Conservation (phyloP, 768 basidiomycete genomes). For the Dictyophora rubrovolvata region DNA sequence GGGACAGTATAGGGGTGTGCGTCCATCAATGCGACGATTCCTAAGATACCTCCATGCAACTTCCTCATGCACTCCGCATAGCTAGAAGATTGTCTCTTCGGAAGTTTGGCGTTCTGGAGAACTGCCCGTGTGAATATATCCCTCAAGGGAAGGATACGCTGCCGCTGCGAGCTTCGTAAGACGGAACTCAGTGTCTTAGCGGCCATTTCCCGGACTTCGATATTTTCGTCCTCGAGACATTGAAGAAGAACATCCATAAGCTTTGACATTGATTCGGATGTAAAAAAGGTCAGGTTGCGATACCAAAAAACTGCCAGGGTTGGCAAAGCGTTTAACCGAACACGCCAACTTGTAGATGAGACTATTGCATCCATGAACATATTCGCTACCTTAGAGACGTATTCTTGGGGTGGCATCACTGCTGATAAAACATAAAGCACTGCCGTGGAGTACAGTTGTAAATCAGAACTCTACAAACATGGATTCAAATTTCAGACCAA, state of each 20-base stretch:
- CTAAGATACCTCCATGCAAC: constrained; percentile 62
- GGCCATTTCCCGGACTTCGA: constrained; percentile 88
- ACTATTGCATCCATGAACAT: constrained; percentile 65
- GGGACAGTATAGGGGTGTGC: constrained; percentile 50
- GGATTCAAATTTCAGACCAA: background rate
- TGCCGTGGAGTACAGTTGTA: constrained; percentile 72
- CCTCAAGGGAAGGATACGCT: constrained; percentile 75
- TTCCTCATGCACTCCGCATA: constrained; percentile 66
- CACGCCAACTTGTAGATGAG: constrained; percentile 85
- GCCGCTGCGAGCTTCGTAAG: constrained; percentile 81
- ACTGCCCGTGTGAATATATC: constrained; percentile 64
- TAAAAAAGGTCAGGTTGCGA: constrained; percentile 71
- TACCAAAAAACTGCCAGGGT: constrained; percentile 86
- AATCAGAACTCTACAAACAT: constrained; percentile 40
- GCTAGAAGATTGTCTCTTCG: constrained; percentile 53
- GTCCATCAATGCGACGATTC: constrained; percentile 40
- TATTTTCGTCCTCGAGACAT: constrained; percentile 81
- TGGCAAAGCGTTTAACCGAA: constrained; percentile 80
- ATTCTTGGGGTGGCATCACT: constrained; percentile 61
- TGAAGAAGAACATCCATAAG: constrained; percentile 78
- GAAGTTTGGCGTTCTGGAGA: constrained; percentile 52
- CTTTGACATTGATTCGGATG: constrained; percentile 51
- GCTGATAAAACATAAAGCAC: constrained; percentile 78
- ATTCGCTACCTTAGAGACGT: constrained; percentile 47
- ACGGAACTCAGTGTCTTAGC: constrained; percentile 80